Percentiles rank a stretch among this genome's conserved stretches.
phyloP scores from a whole-genome alignment of 306 rosid genomes.

The Prosopis cineraria region DNA sequence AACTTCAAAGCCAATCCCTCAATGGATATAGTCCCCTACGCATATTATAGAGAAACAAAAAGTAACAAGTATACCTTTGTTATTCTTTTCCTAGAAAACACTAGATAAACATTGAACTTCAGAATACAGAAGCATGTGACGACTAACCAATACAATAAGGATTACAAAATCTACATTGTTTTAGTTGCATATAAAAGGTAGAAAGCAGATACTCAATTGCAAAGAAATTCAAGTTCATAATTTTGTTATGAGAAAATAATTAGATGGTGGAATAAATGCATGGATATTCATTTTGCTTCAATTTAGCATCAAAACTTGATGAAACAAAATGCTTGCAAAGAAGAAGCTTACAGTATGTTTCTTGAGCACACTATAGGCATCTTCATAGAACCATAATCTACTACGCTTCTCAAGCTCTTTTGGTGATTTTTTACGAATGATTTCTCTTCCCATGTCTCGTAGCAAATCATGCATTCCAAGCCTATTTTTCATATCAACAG shows the following conservation, averaged over 20 bases:
- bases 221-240: neutral
- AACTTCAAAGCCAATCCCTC: neutral
- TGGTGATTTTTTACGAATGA: neutral
- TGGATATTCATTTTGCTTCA: neutral
- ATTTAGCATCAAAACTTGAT: neutral
- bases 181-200: neutral
- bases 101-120: neutral
- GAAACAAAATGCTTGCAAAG: neutral
- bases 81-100: neutral
- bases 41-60: neutral
- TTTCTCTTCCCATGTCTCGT: neutral
- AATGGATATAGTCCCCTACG: neutral
- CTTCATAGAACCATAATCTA: neutral
- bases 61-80: neutral
- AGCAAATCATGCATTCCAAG: neutral
- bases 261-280: neutral
- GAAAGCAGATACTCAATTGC: neutral
- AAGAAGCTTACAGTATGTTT: neutral
- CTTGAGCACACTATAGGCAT: neutral
- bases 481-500: neutral
- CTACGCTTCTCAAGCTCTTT: neutral
- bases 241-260: neutral
- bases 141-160: neutral
- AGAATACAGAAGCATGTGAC: neutral
- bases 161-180: neutral